A percentile compares a stretch with the other conserved stretches of the same genome.
phyloP scores from a whole-genome alignment of 176 grass and related monocot species.

The Aegilops sharonensis region DNA sequence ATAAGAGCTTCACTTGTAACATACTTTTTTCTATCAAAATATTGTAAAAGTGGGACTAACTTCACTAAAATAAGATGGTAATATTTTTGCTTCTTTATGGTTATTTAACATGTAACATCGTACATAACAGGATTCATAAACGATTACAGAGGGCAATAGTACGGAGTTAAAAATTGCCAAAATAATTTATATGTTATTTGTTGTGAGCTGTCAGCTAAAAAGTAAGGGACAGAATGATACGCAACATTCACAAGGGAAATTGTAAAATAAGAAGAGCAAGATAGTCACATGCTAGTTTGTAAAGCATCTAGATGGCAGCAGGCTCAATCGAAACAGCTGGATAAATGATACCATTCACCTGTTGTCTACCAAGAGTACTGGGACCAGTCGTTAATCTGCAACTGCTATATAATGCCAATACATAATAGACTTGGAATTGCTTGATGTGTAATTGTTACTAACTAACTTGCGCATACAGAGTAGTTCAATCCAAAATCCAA shows the following conservation, averaged over 20 bases:
- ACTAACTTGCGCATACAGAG: background rate
- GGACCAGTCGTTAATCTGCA: too few relatives aligned
- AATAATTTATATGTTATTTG: too few relatives aligned
- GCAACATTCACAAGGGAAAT: too few relatives aligned
- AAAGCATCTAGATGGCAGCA: too few relatives aligned
- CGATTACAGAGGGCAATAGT: too few relatives aligned
- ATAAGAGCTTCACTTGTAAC: too few relatives aligned
- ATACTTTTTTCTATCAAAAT: background rate
- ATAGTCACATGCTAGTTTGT: background rate
- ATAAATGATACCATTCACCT: background rate
- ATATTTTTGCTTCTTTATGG: background rate
- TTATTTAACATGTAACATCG: background rate
- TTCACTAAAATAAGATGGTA: background rate
- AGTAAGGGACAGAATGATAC: background rate
- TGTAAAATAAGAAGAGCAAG: too few relatives aligned
- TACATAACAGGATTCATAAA: too few relatives aligned
- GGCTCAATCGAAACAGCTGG: too few relatives aligned
- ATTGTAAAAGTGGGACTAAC: background rate
- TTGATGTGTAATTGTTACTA: background rate
- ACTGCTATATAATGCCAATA: too few relatives aligned
- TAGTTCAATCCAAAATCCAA: background rate
- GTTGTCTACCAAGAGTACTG: background rate
- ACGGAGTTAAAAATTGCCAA: too few relatives aligned
- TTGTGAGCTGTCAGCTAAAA: too few relatives aligned
- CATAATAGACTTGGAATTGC: background rate